phyloP scores from a whole-genome alignment of 306 rosid species.

The Gastrolobium bilobum region DNA sequence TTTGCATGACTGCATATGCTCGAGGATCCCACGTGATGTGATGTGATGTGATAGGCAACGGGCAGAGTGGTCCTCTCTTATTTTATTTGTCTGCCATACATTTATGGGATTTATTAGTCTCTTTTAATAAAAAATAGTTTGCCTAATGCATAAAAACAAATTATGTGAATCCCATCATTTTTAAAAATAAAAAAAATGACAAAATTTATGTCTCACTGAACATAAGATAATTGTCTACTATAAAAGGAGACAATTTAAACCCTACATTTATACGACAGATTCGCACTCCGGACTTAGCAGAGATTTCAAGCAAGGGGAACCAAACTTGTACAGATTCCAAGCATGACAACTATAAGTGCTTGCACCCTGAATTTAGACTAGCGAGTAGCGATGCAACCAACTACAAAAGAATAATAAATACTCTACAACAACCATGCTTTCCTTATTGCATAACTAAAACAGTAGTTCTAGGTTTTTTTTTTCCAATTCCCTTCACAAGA shows the following conservation, averaged over 20 bases:
- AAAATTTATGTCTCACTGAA: no score
- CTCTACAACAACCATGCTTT: slow-evolving; percentile 34
- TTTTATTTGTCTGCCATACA: background rate
- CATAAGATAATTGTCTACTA: no score
- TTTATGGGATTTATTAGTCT: no score
- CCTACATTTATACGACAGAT: background rate
- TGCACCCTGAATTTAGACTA: slow-evolving; percentile 40
- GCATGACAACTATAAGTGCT: slow-evolving; percentile 16
- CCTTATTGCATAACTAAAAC: slow-evolving; percentile 41
- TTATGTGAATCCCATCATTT: no score
- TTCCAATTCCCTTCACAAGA: slow-evolving; percentile 44
- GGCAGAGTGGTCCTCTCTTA: background rate
- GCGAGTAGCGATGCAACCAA: slow-evolving; percentile 41
- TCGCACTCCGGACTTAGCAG: background rate
- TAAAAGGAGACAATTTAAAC: no score
- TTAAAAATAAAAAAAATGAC: no score
- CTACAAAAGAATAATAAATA: slow-evolving; percentile 45
- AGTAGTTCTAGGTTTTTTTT: background rate
- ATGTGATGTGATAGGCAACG: no score
- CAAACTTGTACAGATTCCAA: slow-evolving; percentile 23
- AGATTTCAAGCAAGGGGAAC: background rate
- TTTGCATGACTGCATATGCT: no score
- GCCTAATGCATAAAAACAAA: no score
- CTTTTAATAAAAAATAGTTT: no score
- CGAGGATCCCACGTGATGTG: no score